A percentile compares a stretch with the other conserved stretches of the same genome.
These are phyloP conservation scores for Prosopis cineraria DNA, from an alignment of 306 rosid genomes.

Conservation along the genomic window DNA sequence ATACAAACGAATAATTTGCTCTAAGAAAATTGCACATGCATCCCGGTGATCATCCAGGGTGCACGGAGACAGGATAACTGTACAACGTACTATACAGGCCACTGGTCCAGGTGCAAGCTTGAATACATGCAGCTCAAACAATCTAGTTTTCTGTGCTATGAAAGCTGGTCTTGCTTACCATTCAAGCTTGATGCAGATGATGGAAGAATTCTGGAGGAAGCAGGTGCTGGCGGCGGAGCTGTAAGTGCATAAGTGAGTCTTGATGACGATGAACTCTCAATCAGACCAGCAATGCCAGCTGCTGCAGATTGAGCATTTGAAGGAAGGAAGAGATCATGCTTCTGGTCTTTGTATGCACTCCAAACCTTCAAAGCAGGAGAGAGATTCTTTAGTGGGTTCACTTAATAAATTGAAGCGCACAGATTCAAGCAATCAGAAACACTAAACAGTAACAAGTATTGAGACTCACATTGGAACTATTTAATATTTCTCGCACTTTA, in stretches of 20 bases:
- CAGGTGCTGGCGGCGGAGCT: conserved; percentile 72
- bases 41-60: conserved; percentile 39
- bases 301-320: conserved; percentile 99
- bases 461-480: conserved; percentile 83
- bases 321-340: conserved; percentile 97
- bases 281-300: conserved; percentile 96
- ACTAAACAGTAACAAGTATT: neutral
- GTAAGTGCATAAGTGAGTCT: conserved; percentile 82
- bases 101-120: conserved; percentile 36
- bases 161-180: conserved; percentile 56
- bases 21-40: conserved; percentile 45
- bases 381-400: neutral
- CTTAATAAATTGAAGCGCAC: neutral
- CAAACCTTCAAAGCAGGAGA: conserved; percentile 70
- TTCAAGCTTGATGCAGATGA: conserved; percentile 51
- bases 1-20: conserved; percentile 37
- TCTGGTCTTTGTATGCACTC: conserved; percentile 99
- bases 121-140: conserved; percentile 30
- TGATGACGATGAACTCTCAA: conserved; percentile 90
- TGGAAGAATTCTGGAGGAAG: conserved; percentile 62
- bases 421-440: neutral
- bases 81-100: conserved; percentile 81
- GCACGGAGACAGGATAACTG: conserved; percentile 52
- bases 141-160: conserved; percentile 36
- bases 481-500: conserved; percentile 88